Evolutionary conservation across 2,329 filamentous ascomycete species (phyloP).

Genomic region (Cryphonectria parasitica): DNA sequence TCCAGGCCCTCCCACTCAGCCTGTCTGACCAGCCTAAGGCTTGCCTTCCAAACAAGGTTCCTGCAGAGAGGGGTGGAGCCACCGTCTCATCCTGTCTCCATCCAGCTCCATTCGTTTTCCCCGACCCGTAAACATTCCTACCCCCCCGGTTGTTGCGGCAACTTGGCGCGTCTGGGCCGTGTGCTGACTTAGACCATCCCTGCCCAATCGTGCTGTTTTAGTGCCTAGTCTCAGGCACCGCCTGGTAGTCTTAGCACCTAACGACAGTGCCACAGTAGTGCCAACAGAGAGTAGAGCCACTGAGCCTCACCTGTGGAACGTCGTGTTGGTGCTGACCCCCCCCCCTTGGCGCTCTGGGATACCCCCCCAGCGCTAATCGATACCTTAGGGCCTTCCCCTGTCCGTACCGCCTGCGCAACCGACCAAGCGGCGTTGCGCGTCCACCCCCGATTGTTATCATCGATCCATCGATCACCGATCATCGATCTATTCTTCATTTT

Average conservation of each 20-base stretch:
- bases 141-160: conserved; percentile 16
- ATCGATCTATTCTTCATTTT: not conserved
- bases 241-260: conserved; percentile 3
- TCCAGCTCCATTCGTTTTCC: conserved; percentile 1
- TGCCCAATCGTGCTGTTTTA: not conserved
- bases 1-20: not conserved
- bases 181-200: not conserved
- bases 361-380: not conserved
- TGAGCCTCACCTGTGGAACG: not conserved
- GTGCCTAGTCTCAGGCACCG: not conserved
- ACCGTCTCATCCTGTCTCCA: not conserved
- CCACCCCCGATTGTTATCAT: not conserved
- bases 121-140: conserved; percentile 10
- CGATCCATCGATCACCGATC: conserved; percentile 2
- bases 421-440: not conserved
- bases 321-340: not conserved
- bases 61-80: conserved; percentile 5
- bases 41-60: conserved; percentile 4
- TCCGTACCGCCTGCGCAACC: not conserved
- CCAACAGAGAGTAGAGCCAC: not conserved
- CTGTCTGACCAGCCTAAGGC: not conserved
- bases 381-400: not conserved
- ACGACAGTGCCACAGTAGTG: not conserved
- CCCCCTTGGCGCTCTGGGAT: not conserved
- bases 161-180: conserved; percentile 11